Base-by-base conservation (phyloP, 257 asterid genomes). In the Jaltomata sinuosa region DNA sequence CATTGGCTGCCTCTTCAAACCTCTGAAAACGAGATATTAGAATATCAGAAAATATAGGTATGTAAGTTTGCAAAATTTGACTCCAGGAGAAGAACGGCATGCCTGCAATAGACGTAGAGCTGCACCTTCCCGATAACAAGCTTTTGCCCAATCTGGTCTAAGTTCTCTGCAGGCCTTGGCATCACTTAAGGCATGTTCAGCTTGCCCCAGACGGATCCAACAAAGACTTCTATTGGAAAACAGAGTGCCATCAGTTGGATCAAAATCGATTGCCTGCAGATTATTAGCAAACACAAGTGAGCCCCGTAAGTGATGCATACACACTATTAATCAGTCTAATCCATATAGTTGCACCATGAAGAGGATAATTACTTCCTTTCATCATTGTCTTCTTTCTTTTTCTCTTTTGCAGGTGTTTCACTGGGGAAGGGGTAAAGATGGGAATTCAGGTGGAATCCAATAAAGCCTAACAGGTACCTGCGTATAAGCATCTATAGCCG, bases 111-210 rank as follows among this genome's bases (percentile, higher is more conserved):
- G 89, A 50, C 96, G 94, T 79, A 90, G 92, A 76, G 99, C 99
- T 45, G 98, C 98, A 69, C 99, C 99, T 88, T 93, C 98, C 54
- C 99, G 97, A 82, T 93, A 97, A 91, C 93, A 95, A 85, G 97
- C 98, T 85, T 97, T 97, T 14, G 98, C 86, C 99, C 99, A 97
- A 91, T 97, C 97, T 2, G 99, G 98, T 87, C 93, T 93, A 21
- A 95, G 92, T 88, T 89, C 94, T 85, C 93, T 91, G 81, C 97
- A 92, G 65, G 92, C 92, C 88, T 87, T 91, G 1, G 98, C 99
- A 91, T 97, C 99, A 82, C 92, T 87, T 84, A 97, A 91, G 45
- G 99, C 98, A 27, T 83, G 94, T 16, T 93, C 97, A 62, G 98
- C 96, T 89, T 97, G 98, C 62, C 99, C 99, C 65, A 93, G 74